A percentile compares a stretch with the other conserved stretches of the same genome.
phyloP scores from a whole-genome alignment of 164 flowering plant genomes.

The Kalanchoe fedtschenkoi region DNA sequence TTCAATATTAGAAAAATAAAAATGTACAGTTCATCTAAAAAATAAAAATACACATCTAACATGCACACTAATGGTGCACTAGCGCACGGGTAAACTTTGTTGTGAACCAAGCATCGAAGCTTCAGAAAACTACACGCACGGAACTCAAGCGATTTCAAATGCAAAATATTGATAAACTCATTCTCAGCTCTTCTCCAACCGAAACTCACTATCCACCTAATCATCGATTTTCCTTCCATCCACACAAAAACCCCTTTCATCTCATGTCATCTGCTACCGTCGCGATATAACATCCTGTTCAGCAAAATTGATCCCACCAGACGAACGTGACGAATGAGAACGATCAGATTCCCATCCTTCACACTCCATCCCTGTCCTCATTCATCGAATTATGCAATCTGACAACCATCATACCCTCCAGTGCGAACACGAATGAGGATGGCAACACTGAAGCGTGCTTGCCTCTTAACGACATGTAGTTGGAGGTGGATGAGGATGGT shows the following conservation, averaged over 20 bases:
- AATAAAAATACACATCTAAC: no score
- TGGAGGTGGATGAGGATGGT: slow-evolving; percentile 22
- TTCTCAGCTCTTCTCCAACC: slow-evolving; percentile 28
- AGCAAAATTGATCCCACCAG: slow-evolving; percentile 15
- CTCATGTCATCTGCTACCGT: slow-evolving; percentile 12
- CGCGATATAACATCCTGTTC: slow-evolving; percentile 15
- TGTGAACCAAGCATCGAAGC: no score
- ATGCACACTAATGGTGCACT: no score
- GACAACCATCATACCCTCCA: slow-evolving; percentile 10
- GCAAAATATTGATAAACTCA: slow-evolving; percentile 28
- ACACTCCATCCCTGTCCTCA: slow-evolving; percentile 13
- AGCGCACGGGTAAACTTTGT: no score
- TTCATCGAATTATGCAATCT: slow-evolving; percentile 9
- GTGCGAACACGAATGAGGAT: slow-evolving; percentile 2
- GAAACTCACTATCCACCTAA: slow-evolving; percentile 13
- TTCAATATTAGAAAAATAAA: no score
- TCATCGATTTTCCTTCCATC: slow-evolving; percentile 16
- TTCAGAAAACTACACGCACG: no score
- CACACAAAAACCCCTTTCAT: slow-evolving; percentile 11
- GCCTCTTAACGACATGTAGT: slow-evolving; percentile 12
- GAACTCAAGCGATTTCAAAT: no score
- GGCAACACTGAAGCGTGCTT: slow-evolving; percentile 16
- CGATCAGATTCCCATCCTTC: slow-evolving; percentile 8
- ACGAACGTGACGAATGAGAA: slow-evolving; percentile 8
- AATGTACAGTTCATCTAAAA: no score